These are phyloP conservation scores for Aspergillus panamensis DNA, from an alignment of 495 filamentous ascomycete genomes.

Conservation along the genomic window DNA sequence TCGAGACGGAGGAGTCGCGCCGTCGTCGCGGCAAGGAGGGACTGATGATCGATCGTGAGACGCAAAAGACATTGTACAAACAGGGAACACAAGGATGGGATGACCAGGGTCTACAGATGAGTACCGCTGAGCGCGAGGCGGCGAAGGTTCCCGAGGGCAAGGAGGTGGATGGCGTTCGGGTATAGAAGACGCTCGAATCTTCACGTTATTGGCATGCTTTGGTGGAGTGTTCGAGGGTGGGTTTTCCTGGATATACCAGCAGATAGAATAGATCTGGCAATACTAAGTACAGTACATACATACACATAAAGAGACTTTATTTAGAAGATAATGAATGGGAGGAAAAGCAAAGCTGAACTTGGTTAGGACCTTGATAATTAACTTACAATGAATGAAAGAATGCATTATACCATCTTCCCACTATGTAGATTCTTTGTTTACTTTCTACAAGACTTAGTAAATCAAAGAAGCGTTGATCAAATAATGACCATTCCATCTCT, in stretches of 20 bases:
- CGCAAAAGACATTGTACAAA: slow-evolving; percentile 40
- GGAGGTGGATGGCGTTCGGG: slow-evolving; percentile 34
- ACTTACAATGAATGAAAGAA: too few relatives aligned
- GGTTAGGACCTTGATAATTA: not conserved
- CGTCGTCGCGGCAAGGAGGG: slow-evolving; percentile 51
- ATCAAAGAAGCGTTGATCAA: not conserved
- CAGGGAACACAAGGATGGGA: slow-evolving; percentile 43
- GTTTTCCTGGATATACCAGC: not conserved
- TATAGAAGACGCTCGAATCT: slow-evolving; percentile 18
- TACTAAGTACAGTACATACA: not conserved
- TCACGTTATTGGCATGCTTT: slow-evolving; percentile 1
- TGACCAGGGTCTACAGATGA: slow-evolving; percentile 43
- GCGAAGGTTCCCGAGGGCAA: slow-evolving; percentile 37
- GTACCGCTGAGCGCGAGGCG: slow-evolving; percentile 37
- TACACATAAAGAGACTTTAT: not conserved
- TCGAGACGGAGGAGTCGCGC: slow-evolving; percentile 61
- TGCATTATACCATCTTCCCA: too few relatives aligned
- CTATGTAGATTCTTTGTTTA: too few relatives aligned
- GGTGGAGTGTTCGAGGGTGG: not conserved
- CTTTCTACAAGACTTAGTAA: too few relatives aligned
- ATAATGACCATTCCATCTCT: not conserved
- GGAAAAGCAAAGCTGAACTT: not conserved
- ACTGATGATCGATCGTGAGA: slow-evolving; percentile 32
- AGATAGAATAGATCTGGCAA: slow-evolving; percentile 3
- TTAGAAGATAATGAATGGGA: not conserved